These are phyloP conservation scores for Ganoderma lingzhi DNA, from an alignment of 1,284 basidiomycete genomes.

Conservation along the genomic window DNA sequence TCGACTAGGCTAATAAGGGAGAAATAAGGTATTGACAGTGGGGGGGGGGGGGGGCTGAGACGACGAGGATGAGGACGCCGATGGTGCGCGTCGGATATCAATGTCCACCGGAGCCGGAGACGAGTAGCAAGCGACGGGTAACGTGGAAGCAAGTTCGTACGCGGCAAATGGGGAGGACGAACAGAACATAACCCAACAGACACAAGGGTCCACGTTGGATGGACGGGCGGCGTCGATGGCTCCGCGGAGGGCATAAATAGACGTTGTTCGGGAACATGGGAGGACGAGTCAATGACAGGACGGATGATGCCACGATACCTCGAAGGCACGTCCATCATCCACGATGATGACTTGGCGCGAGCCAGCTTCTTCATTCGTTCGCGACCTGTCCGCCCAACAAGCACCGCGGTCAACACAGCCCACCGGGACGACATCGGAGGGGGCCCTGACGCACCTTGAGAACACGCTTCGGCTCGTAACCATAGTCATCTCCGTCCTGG, in stretches of 20 bases:
- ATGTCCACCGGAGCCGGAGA: not conserved
- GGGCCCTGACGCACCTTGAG: slow-evolving; percentile 53
- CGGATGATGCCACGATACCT: slow-evolving; percentile 16
- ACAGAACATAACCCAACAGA: not conserved
- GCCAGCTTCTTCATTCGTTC: slow-evolving; percentile 26
- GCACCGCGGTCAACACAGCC: not conserved
- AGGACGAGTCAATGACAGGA: slow-evolving; percentile 31
- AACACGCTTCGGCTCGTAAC: slow-evolving; percentile 46
- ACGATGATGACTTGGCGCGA: not conserved
- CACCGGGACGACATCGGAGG: not conserved
- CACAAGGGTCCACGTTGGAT: not conserved
- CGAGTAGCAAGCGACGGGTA: not conserved
- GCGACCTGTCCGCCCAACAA: slow-evolving; percentile 23
- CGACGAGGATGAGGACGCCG: not conserved
- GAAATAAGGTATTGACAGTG: not conserved
- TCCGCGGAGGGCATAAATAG: slow-evolving; percentile 14
- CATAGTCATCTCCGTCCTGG: slow-evolving; percentile 49
- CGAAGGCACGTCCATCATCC: slow-evolving; percentile 15
- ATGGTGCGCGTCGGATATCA: not conserved
- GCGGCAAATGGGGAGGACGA: not conserved
- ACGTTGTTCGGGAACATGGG: slow-evolving; percentile 2
- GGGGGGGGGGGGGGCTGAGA: not conserved
- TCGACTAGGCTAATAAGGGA: slow-evolving; percentile 1
- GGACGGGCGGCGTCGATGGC: not conserved
- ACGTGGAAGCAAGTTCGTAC: not conserved